phyloP scores from a whole-genome alignment of 768 basidiomycete genomes.

The Sporobolomyces roseus region DNA sequence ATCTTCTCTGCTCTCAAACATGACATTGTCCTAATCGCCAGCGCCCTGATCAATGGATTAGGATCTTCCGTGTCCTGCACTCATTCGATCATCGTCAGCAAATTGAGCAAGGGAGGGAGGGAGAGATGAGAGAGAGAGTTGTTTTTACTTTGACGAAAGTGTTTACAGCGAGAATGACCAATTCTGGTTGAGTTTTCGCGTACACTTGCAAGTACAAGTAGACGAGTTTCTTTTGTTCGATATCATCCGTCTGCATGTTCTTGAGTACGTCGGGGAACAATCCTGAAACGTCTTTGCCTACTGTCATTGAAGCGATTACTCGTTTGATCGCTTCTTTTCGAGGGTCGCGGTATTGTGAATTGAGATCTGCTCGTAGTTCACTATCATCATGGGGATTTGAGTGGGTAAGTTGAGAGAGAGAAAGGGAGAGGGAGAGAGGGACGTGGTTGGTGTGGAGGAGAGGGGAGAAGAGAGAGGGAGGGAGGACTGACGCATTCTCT shows the following conservation, averaged over 20 bases:
- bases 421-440: not conserved
- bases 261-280: conserved; percentile 97
- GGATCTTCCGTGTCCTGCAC: conserved; percentile 86
- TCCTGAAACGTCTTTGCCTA: conserved; percentile 70
- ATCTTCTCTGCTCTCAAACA: conserved; percentile 96
- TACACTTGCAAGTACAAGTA: conserved; percentile 32
- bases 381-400: not conserved
- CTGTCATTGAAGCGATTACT: conserved; percentile 95
- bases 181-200: conserved; percentile 92
- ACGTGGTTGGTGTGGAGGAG: not conserved
- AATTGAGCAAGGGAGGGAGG: not conserved
- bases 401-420: not conserved
- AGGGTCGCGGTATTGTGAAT: conserved; percentile 91
- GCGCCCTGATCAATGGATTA: conserved; percentile 91
- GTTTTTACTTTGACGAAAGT: conserved; percentile 71
- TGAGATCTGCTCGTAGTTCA: conserved; percentile 92
- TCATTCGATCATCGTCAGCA: not conserved
- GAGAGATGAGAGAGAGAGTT: not conserved
- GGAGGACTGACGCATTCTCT: conserved; percentile 34
- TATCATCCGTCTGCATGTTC: conserved; percentile 99
- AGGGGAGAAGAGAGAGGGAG: not conserved
- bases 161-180: conserved; percentile 97
- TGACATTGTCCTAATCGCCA: conserved; percentile 97
- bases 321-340: conserved; percentile 98
- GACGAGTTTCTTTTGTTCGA: conserved; percentile 99